Conservation (phyloP, 2,329 filamentous ascomycete species). For the Calonectria honghensis region DNA sequence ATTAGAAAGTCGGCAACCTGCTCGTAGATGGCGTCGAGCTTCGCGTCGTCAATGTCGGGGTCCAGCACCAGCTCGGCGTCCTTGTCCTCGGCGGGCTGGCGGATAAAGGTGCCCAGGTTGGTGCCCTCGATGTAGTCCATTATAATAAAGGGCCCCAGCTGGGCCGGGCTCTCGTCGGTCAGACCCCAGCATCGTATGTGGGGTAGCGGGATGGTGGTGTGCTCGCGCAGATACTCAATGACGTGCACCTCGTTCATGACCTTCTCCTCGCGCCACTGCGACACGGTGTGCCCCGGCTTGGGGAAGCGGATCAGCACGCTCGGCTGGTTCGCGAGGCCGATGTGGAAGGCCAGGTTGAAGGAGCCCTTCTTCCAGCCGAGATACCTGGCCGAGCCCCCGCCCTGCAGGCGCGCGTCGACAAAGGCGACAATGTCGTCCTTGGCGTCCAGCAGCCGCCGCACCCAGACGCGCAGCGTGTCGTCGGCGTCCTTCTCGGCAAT, state of each 20-base stretch:
- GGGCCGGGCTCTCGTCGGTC: conserved; percentile 54
- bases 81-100: conserved; percentile 51
- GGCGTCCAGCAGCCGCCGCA: conserved; percentile 41
- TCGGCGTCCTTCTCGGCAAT: conserved; percentile 24
- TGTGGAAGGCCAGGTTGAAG: conserved; percentile 55
- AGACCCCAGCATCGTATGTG: conserved; percentile 54
- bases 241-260: conserved; percentile 55
- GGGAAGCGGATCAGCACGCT: conserved; percentile 55
- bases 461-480: conserved; percentile 25
- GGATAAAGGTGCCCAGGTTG: conserved; percentile 49
- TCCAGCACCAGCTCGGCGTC: conserved; percentile 50
- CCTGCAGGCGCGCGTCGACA: conserved; percentile 45
- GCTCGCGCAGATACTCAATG: conserved; percentile 55
- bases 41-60: conserved; percentile 47
- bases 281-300: conserved; percentile 50
- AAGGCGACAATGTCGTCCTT: conserved; percentile 49
- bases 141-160: conserved; percentile 59
- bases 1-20: conserved; percentile 54
- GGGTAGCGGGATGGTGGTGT: conserved; percentile 58
- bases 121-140: conserved; percentile 58
- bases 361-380: conserved; percentile 54
- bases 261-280: conserved; percentile 56
- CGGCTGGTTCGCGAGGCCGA: conserved; percentile 47
- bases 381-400: conserved; percentile 45
- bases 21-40: conserved; percentile 49